Evolutionary conservation across 2,329 filamentous ascomycete species (phyloP), one percentile per base, ranked within the genome.

Genomic region (Diplodia seriata): DNA sequence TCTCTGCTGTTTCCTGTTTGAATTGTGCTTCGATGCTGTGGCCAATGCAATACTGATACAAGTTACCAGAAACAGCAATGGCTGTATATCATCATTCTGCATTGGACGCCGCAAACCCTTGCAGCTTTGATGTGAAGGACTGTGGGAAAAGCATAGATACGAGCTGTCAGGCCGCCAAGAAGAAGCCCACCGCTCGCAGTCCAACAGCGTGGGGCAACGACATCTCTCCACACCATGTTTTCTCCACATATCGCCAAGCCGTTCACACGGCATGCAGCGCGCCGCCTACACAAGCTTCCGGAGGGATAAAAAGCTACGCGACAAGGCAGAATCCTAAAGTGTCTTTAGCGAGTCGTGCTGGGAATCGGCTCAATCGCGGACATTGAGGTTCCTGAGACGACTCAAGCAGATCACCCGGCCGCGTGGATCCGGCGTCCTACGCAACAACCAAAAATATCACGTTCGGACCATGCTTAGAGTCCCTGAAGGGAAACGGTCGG

Each of bases 291-390:
- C 14, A 49, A 49, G 15, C 6, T 49, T 49, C 56, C 40, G 56
- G n/a, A 31, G 40, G 23, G 29, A 33, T 40, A 3, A 26, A 61
- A 43, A 23, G 40, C 23, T 20, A 15, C 26, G 40, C 40, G 26
- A 49, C 23, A 38, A 49, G 33, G 23, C 33, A 47, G 23, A 26
- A 33, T 51, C 26, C 15, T 14, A 26, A 62, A 51, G 29, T 51
- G 43, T 36, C 23, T 12, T 23, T 18, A 8, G 56, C 56, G 56
- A 61, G 23, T 62, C 29, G 29, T 62, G 43, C 43, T 51, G 20
- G 49, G 15, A 11, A 36, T 26, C 57, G 57, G 43, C 57, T 47
- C 49, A 50, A 62, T 38, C 56, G 26, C 56, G 56, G 56, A 61
- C 56, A 61, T 61, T 61, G 56, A 47, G 9, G 31, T 23, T 15